Conservation (phyloP, 768 basidiomycete species). For the Mycena pura region DNA sequence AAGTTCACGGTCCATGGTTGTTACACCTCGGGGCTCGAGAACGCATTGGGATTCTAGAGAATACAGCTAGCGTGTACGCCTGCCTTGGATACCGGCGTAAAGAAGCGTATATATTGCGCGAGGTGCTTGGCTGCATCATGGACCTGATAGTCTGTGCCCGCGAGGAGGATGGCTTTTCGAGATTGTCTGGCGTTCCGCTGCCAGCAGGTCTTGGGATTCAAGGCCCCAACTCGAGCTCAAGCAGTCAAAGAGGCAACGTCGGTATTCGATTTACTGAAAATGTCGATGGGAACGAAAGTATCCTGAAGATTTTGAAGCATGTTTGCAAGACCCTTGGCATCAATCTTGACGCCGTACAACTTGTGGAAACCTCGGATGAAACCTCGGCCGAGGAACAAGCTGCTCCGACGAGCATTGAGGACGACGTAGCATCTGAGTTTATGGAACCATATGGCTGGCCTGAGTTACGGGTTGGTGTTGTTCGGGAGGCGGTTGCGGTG, state of each 20-base stretch:
- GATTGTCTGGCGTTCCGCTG: slow-evolving; percentile 46
- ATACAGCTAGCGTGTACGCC: slow-evolving; percentile 76
- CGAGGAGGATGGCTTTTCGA: slow-evolving; percentile 67
- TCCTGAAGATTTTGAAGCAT: slow-evolving; percentile 77
- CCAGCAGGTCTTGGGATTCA: slow-evolving; percentile 57
- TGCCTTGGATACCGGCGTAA: slow-evolving; percentile 87
- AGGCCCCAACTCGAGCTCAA: slow-evolving; percentile 44
- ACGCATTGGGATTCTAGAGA: slow-evolving; percentile 72
- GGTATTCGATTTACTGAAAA: slow-evolving; percentile 78
- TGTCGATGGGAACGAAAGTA: slow-evolving; percentile 79
- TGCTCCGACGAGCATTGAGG: slow-evolving; percentile 38
- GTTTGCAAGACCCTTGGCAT: slow-evolving; percentile 84
- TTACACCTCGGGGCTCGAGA: slow-evolving; percentile 80
- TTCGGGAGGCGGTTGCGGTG: slow-evolving; percentile 90
- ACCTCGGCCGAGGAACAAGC: slow-evolving; percentile 21
- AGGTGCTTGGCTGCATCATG: slow-evolving; percentile 83
- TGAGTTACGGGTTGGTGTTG: slow-evolving; percentile 91
- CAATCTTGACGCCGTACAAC: slow-evolving; percentile 72
- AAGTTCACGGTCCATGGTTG: slow-evolving; percentile 88
- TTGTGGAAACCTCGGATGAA: slow-evolving; percentile 41
- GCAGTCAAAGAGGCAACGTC: slow-evolving; percentile 58
- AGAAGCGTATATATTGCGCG: slow-evolving; percentile 86
- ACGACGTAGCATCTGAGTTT: slow-evolving; percentile 48
- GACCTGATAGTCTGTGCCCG: slow-evolving; percentile 88
- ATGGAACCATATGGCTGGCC: slow-evolving; percentile 87